A percentile compares a stretch with the other conserved stretches of the same genome.
Evolutionary conservation across 495 filamentous ascomycete genomes (phyloP).

Genomic region (Talaromyces adpressus): DNA sequence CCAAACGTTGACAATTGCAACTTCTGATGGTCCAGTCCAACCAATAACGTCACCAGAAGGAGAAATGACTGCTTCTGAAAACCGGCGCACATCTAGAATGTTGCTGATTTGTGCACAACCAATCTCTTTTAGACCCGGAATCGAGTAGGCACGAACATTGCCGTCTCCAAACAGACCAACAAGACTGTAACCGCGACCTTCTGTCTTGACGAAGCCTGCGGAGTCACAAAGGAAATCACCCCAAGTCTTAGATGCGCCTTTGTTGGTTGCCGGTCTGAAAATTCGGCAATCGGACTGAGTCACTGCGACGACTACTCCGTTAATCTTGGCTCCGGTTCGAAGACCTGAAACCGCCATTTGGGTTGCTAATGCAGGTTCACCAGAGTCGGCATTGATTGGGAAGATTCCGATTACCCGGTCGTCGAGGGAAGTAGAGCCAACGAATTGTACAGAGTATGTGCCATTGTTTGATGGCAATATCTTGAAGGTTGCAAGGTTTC

Average conservation of each 20-base stretch:
- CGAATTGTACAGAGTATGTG: conserved; percentile 65
- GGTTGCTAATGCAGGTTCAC: conserved; percentile 66
- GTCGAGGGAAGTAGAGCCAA: conserved; percentile 57
- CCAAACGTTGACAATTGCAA: conserved; percentile 74
- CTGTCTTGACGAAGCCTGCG: conserved; percentile 64
- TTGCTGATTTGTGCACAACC: conserved; percentile 54
- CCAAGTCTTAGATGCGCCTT: conserved; percentile 84
- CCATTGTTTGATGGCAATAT: conserved; percentile 65
- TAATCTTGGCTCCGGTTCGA: conserved; percentile 59
- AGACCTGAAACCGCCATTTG: conserved; percentile 64
- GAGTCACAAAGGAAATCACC: conserved; percentile 74
- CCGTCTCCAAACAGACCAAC: conserved; percentile 80
- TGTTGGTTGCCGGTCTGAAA: conserved; percentile 75
- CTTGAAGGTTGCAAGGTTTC: conserved; percentile 82
- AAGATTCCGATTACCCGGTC: conserved; percentile 68
- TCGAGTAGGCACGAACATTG: conserved; percentile 67
- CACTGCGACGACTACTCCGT: conserved; percentile 64
- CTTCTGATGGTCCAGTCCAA: conserved; percentile 85
- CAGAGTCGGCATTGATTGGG: conserved; percentile 72
- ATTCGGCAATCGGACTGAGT: conserved; percentile 70
- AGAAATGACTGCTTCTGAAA: conserved; percentile 59
- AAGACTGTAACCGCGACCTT: conserved; percentile 67
- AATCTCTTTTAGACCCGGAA: conserved; percentile 82
- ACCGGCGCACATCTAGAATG: conserved; percentile 65
- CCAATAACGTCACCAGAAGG: conserved; percentile 72